phyloP scores from a whole-genome alignment of 169 alveolate species.

The Eimeria mitis region DNA sequence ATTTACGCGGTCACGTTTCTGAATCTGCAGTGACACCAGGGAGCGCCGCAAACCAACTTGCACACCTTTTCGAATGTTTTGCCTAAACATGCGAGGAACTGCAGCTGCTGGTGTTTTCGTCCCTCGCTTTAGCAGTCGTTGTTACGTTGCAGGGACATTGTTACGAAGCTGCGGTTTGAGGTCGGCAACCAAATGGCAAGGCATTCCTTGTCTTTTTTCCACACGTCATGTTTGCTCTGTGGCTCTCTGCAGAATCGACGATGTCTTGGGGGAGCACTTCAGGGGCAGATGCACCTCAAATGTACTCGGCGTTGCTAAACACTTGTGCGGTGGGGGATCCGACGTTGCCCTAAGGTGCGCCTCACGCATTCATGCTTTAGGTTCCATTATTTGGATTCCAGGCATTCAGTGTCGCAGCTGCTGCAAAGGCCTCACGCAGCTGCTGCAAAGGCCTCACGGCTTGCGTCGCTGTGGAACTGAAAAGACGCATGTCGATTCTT shows the following conservation, averaged over 20 bases:
- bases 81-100: neutral
- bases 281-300: slow-evolving; percentile 1
- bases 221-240: neutral
- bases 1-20: neutral
- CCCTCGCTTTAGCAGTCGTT: neutral
- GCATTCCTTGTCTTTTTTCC: neutral
- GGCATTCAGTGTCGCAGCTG: neutral
- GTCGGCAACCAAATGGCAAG: neutral
- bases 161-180: neutral
- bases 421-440: neutral
- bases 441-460: neutral
- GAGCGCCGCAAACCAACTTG: neutral
- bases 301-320: slow-evolving; percentile 81
- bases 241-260: slow-evolving; percentile 55
- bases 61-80: neutral
- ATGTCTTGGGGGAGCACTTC: slow-evolving; percentile 38
- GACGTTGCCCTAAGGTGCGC: slow-evolving; percentile 80
- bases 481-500: neutral
- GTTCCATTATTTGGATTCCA: neutral
- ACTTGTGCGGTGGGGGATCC: slow-evolving; percentile 78
- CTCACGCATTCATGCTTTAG: neutral
- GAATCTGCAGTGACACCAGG: neutral
- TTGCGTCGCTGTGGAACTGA: neutral
- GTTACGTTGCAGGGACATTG: neutral
- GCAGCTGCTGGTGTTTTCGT: neutral